These are phyloP conservation scores for Paulownia fortunei DNA, from an alignment of 257 asterid genomes.

Conservation along the genomic window DNA sequence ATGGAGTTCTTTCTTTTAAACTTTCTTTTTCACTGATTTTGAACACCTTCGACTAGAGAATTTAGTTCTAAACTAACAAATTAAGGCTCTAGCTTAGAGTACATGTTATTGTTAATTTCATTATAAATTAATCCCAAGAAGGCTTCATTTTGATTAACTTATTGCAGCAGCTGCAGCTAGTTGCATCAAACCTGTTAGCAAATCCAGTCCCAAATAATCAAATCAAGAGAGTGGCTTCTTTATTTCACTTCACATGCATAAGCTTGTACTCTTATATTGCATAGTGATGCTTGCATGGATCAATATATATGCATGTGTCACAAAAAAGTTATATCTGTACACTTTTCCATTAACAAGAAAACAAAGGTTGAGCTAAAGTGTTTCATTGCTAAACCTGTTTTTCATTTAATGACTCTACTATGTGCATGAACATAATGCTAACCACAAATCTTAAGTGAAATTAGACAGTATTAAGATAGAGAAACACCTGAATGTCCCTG, in stretches of 20 bases:
- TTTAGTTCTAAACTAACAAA: background rate
- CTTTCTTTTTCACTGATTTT: background rate
- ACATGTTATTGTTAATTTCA: background rate
- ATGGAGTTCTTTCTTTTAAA: background rate
- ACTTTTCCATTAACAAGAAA: constrained; percentile 2
- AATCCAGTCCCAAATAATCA: too few relatives aligned
- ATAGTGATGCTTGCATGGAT: background rate
- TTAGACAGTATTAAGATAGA: constrained; percentile 23
- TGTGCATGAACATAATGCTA: constrained; percentile 17
- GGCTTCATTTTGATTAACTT: too few relatives aligned
- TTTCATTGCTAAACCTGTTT: background rate
- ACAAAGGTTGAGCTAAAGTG: constrained; percentile 24
- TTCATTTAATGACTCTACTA: background rate
- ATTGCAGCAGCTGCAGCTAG: too few relatives aligned
- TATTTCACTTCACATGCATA: background rate
- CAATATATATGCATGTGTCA: background rate
- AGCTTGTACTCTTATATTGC: background rate
- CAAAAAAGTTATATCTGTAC: background rate
- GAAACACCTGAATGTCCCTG: constrained; percentile 90
- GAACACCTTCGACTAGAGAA: background rate
- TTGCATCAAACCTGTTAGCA: too few relatives aligned
- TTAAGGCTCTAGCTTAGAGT: too few relatives aligned
- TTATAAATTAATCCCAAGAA: background rate
- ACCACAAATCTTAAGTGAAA: constrained; percentile 8
- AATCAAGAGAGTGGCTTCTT: too few relatives aligned